Base-by-base conservation (phyloP, 2,329 filamentous ascomycete genomes). In the Cladosporium sphaerospermum region DNA sequence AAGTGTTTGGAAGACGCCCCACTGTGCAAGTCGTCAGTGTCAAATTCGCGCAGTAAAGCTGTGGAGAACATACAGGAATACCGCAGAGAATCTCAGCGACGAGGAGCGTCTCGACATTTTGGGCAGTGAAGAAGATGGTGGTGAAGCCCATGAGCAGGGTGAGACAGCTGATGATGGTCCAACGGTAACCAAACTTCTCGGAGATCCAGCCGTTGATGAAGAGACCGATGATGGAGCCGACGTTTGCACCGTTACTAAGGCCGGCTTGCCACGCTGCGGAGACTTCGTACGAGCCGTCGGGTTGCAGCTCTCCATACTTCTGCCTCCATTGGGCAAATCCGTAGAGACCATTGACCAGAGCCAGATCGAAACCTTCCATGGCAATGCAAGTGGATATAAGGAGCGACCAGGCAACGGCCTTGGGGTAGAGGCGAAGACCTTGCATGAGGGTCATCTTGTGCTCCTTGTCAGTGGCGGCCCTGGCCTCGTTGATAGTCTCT, bases 321-420 rank as follows among this genome's bases (percentile, higher is more conserved):
- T 61, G 59, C 53, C 76, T 74, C 67, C 77, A 77, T 18, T 70
- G 67, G 7, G 72, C 70, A 54, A 75, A 74, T 18, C 66, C 74
- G 56, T 82, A 90, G 64, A 93, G 90, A 70, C 90, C 91, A 74
- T 85, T 89, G 62, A 93, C 82, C 51, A 95, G 74, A 63, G 82
- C 84, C 55, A 93, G 77, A 66, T 95, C 89, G 73, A 91, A 95
- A 31, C 88, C 89, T 70, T 95, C 89, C 90, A 96, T 96, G 62
- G 82, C 83, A 64, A 95, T 93, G 67, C 87, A 91, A 0, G 88
- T 92, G 14, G 86, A 92, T 69, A 96, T 91, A 54, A 95, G 75
- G 47, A 95, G 64, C 62, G 84, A 89, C 88, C 89, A 96, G 16
- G 75, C 79, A 53, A 95, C 84, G 16, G 90, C 90, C 73, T 95